Conservation (phyloP, 257 asterid species). For the Jasminum sambac region DNA sequence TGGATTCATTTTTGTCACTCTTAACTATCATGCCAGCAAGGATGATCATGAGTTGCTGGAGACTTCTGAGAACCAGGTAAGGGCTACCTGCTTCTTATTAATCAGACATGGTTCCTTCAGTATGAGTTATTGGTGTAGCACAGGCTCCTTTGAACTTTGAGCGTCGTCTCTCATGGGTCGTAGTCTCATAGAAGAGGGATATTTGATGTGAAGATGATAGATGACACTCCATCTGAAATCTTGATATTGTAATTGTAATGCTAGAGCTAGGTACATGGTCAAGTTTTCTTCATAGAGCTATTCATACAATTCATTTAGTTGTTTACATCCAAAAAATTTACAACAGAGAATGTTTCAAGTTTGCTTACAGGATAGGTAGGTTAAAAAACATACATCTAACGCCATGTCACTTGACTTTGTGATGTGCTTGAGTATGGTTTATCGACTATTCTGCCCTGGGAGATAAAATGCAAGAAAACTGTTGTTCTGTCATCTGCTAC, state of each 20-base stretch:
- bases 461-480: neutral
- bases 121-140: neutral
- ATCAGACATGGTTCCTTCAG: neutral
- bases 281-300: neutral
- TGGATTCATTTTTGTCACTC: conserved; percentile 91
- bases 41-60: conserved; percentile 56
- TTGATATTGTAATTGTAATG: neutral
- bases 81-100: conserved; percentile 32
- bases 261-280: neutral
- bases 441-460: neutral
- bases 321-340: neutral
- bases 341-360: neutral
- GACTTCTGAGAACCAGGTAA: conserved; percentile 77
- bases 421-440: neutral
- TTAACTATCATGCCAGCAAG: conserved; percentile 96
- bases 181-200: neutral
- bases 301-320: neutral
- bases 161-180: neutral
- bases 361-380: neutral
- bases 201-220: neutral
- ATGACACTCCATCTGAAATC: neutral
- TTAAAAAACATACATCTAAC: neutral
- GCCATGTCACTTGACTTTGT: neutral
- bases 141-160: neutral
- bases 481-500: neutral